These are phyloP conservation scores for Brettanomyces sp. DNA, from an alignment of 805 yeast genomes.

Conservation along the genomic window DNA sequence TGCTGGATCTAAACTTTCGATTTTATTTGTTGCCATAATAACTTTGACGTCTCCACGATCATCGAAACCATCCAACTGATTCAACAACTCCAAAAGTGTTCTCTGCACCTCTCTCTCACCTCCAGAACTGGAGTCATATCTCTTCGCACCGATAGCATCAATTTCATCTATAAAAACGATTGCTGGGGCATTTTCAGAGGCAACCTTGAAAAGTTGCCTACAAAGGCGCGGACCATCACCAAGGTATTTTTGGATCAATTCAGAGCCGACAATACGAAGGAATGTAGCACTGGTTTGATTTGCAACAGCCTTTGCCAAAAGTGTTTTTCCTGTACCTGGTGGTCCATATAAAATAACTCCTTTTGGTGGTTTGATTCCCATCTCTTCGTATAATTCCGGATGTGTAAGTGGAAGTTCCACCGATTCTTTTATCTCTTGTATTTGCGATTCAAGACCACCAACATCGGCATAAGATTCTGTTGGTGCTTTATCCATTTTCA, in stretches of 20 bases:
- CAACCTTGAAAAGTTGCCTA: constrained; percentile 91
- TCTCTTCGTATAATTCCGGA: constrained; percentile 94
- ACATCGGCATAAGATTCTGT: constrained; percentile 94
- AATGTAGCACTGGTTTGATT: constrained; percentile 96
- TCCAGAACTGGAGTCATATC: constrained; percentile 86
- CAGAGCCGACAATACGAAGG: constrained; percentile 93
- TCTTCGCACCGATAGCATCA: constrained; percentile 98
- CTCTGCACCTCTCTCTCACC: constrained; percentile 97
- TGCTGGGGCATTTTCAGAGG: constrained; percentile 96
- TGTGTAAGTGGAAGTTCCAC: constrained; percentile 94
- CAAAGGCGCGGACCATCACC: constrained; percentile 97
- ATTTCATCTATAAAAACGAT: constrained; percentile 97
- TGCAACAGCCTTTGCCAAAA: constrained; percentile 95
- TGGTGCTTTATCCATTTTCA: constrained; percentile 97
- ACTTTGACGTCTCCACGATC: constrained; percentile 96
- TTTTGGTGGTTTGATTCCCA: constrained; percentile 98
- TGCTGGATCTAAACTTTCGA: constrained; percentile 92
- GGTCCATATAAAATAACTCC: constrained; percentile 97
- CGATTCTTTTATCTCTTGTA: constrained; percentile 95
- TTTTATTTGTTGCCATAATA: constrained; percentile 95
- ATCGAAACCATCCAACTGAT: constrained; percentile 94
- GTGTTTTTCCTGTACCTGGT: constrained; percentile 96
- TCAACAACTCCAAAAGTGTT: constrained; percentile 91
- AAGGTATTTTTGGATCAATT: constrained; percentile 88
- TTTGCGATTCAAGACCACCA: constrained; percentile 93